Evolutionary conservation across 2,329 filamentous ascomycete species (phyloP), one percentile per base, ranked within the genome.

Genomic region (Colletotrichum tamarilloi): DNA sequence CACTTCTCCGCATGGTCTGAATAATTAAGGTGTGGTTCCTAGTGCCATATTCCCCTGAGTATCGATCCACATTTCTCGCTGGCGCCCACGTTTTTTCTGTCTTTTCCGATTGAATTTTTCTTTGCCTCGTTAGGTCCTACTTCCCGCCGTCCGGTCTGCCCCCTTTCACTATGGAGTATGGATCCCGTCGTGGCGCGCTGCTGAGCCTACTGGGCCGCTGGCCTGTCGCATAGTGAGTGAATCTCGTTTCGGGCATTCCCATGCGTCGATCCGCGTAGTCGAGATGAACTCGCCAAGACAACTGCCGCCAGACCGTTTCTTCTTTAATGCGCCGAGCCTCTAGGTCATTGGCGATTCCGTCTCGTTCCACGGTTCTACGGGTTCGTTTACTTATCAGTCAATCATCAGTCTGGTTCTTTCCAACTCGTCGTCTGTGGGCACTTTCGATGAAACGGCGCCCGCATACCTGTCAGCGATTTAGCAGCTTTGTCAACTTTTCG

Each of bases 201-300:
- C 38, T 42, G 14, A 7, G 38, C 38, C 12, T n/a, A 22, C n/a
- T 26, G 53, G 11, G 22, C n/a, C n/a, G n/a, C 52, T n/a, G n/a
- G n/a, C 52, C 16, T 26, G 16, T 26, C n/a, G 53, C 42, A 28
- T 42, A 28, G 38, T 9, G 35, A 19, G 28, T 3, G 64, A 38
- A 64, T 69, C 59, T 59, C 66, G 42, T 59, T 64, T 69, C 38
- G 38, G 65, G 65, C 53, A 68, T 46, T 49, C 35, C 66, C 67
- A 56, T 62, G 67, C 60, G 67, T 62, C 67, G 67, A 73, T 73
- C 60, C 19, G 19, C 60, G 42, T 65, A 65, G 67, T 73, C 67
- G 67, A 73, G 67, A 73, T 66, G 56, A 65, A 62, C 60, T 38
- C 70, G 67, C 38, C 70, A 70, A 65, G 49, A 56, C 60, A 63